Evolutionary conservation across 2,329 filamentous ascomycete genomes (phyloP).

Genomic region (Ceratocystiopsis sp.): DNA sequence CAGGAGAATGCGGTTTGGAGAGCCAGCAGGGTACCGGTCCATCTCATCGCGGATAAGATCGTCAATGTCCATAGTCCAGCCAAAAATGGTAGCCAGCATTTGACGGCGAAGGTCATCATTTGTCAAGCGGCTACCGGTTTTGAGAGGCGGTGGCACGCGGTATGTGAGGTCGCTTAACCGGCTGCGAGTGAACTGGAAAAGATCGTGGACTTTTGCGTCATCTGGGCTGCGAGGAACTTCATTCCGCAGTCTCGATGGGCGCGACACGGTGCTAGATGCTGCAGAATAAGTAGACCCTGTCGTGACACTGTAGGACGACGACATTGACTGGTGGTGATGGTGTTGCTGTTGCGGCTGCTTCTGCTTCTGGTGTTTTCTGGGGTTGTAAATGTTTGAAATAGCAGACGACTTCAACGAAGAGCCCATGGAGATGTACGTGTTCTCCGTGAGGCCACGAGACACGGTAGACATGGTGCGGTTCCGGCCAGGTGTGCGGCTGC

Average conservation of each 20-base stretch:
- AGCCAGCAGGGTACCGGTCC: slow-evolving; percentile 53
- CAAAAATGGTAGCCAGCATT: slow-evolving; percentile 89
- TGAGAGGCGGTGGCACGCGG: slow-evolving; percentile 41
- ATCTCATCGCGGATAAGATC: slow-evolving; percentile 75
- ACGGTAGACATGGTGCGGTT: slow-evolving; percentile 28
- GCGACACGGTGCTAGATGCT: slow-evolving; percentile 14
- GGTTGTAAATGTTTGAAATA: slow-evolving; percentile 1
- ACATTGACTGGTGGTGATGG: slow-evolving; percentile 13
- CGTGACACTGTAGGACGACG: slow-evolving; percentile 35
- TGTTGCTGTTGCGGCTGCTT: neutral
- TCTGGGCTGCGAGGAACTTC: slow-evolving; percentile 67
- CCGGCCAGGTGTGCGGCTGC: slow-evolving; percentile 32
- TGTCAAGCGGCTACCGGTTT: slow-evolving; percentile 43
- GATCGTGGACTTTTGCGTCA: slow-evolving; percentile 52
- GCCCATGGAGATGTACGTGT: slow-evolving; percentile 52
- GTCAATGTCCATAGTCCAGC: slow-evolving; percentile 76
- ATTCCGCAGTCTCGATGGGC: slow-evolving; percentile 56
- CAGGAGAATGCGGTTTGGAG: slow-evolving; percentile 64
- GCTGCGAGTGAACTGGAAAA: slow-evolving; percentile 74
- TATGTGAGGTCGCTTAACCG: slow-evolving; percentile 73
- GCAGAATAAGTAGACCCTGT: slow-evolving; percentile 33
- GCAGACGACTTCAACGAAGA: slow-evolving; percentile 32
- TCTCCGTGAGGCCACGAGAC: slow-evolving; percentile 40
- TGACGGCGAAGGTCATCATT: slow-evolving; percentile 70
- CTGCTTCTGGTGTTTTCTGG: slow-evolving; percentile 1